Evolutionary conservation across 2,329 filamentous ascomycete genomes (phyloP).

Genomic region (Colletotrichum liriopes): DNA sequence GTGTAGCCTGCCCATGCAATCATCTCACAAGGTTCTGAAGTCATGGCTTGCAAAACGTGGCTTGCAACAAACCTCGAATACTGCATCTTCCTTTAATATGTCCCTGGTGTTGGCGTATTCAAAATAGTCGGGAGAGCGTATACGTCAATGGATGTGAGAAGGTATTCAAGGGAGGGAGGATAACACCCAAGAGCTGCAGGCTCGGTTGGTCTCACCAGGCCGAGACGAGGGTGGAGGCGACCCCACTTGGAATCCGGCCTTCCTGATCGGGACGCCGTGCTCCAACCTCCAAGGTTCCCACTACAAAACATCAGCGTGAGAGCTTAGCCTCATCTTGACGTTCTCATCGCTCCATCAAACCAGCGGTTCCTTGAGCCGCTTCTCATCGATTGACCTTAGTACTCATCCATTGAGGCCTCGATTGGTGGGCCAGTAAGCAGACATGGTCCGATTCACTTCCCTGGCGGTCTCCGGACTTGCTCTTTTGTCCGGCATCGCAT

Average conservation of each 20-base stretch:
- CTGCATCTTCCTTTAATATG: too few species aligned
- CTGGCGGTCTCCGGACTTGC: slow-evolving; percentile 23
- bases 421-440: background rate
- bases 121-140: background rate
- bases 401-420: background rate
- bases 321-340: background rate
- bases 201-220: background rate
- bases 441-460: slow-evolving; percentile 19
- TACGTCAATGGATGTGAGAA: background rate
- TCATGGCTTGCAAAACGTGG: background rate
- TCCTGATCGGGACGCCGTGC: slow-evolving; percentile 18
- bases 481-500: slow-evolving; percentile 16
- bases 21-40: background rate
- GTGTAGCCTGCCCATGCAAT: background rate
- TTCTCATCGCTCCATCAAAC: background rate
- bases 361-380: background rate
- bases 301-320: background rate
- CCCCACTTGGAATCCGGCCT: slow-evolving; percentile 10
- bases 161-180: background rate
- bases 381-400: background rate
- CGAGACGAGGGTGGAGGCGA: background rate
- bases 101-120: too few species aligned
- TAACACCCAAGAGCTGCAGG: too few species aligned
- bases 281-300: slow-evolving; percentile 4
- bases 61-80: too few species aligned